Evolutionary conservation across 2,329 filamentous ascomycete genomes (phyloP), one percentile per base, ranked within the genome.

Genomic region (Paraconiothyrium sp.): DNA sequence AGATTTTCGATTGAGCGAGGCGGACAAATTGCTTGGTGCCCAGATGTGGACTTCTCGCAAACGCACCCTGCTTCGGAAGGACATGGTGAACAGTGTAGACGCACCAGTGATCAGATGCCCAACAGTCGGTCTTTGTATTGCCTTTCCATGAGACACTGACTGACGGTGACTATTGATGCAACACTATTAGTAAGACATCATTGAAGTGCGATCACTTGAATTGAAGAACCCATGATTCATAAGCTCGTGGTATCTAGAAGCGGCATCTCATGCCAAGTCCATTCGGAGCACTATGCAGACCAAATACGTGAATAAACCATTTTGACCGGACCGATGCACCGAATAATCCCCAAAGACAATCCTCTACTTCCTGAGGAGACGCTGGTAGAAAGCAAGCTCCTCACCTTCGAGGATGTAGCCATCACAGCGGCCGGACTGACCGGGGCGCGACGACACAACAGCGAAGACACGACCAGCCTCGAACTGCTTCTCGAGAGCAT

Each of bases 301-400:
- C 75, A 78, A 75, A 77, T 77, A 78, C 75, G 76, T 72, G 72
- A 78, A 75, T 74, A 70, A 77, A 77, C 76, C 72, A 70, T 79
- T 79, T 78, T 79, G 75, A 77, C 74, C 77, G 72, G 69, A 74
- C 73, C 74, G 67, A 77, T 78, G 76, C 77, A 75, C 76, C 76
- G 70, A 74, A 76, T 68, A 76, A 78, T 70, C 67, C 68, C 72
- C 72, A 72, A 75, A 75, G 61, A 74, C 69, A 66, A 73, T 69
- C 72, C 67, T 88, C 87, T 97, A 98, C 89, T 97, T 98, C 90
- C 95, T 92, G 84, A 98, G 93, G 86, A 94, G 94, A 87, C 92
- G 92, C 91, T 97, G 94, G 93, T 99, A 99, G 92, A 99, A 99
- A 84, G 94, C 93, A 80, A 99, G 89, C 90, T 99, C 95, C 84